phyloP scores from a whole-genome alignment of 345 rosid genomes.

The Euphorbia tirucalli region DNA sequence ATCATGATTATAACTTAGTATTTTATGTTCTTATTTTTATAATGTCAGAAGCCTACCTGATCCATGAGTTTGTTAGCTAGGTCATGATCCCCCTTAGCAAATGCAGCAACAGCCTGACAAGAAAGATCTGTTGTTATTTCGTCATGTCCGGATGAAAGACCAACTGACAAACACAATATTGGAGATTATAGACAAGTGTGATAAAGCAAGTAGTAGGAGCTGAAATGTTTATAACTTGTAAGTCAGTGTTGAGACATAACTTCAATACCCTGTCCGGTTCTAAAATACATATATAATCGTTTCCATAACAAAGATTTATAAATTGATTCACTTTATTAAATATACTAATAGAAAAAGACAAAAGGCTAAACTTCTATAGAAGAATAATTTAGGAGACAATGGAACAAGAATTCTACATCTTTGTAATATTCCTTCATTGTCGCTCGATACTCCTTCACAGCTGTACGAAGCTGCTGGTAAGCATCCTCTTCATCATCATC shows the following conservation, averaged over 20 bases:
- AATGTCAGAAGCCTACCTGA: conserved; percentile 30
- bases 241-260: no score
- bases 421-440: conserved; percentile 54
- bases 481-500: conserved; percentile 44
- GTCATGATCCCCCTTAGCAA: conserved; percentile 36
- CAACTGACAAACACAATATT: neutral
- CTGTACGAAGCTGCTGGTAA: conserved; percentile 53
- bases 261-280: neutral
- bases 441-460: conserved; percentile 47
- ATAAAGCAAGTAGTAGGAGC: neutral
- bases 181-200: neutral
- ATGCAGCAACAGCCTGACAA: conserved; percentile 53
- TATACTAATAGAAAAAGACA: neutral
- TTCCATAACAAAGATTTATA: neutral
- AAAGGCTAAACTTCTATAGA: neutral
- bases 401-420: conserved; percentile 39
- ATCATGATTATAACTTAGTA: neutral
- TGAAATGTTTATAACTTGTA: neutral
- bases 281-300: neutral
- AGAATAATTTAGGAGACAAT: neutral
- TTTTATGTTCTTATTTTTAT: neutral
- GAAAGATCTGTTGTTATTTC: conserved; percentile 7
- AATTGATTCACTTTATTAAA: neutral
- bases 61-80: conserved; percentile 45
- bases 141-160: conserved; percentile 4